These are phyloP conservation scores for Penicillium egyptiacum DNA, from an alignment of 495 filamentous ascomycete species.

Conservation along the genomic window DNA sequence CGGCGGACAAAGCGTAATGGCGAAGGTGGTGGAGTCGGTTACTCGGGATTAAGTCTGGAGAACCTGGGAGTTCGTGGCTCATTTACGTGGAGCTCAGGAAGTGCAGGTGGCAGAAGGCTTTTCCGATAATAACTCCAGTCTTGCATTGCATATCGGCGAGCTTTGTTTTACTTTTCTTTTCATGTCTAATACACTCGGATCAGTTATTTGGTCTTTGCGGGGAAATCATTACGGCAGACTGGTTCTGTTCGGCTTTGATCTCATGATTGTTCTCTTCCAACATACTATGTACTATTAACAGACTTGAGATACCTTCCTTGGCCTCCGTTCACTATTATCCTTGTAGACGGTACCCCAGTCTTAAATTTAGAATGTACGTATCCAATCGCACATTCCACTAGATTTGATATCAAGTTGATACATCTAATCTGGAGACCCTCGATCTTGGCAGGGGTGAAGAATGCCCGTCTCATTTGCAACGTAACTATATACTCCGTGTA, in stretches of 20 bases:
- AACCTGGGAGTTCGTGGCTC: slow-evolving; percentile 65
- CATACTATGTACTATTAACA: slow-evolving; percentile 6
- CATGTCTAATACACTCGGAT: background rate
- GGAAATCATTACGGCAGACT: slow-evolving; percentile 9
- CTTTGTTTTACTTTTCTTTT: slow-evolving; percentile 6
- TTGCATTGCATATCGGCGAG: slow-evolving; percentile 15
- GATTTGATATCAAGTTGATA: slow-evolving; percentile 8
- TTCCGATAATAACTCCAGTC: slow-evolving; percentile 50
- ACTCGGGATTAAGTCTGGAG: slow-evolving; percentile 70
- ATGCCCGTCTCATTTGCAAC: slow-evolving; percentile 6
- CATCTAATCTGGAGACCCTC: background rate
- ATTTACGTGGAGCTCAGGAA: slow-evolving; percentile 52
- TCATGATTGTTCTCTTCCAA: background rate
- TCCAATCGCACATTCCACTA: slow-evolving; percentile 15
- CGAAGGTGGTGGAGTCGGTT: slow-evolving; percentile 66
- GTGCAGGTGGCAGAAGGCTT: slow-evolving; percentile 56
- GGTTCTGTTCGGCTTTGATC: slow-evolving; percentile 10
- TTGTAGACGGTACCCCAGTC: background rate
- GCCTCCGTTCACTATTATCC: background rate
- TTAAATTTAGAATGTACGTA: background rate
- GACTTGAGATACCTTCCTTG: background rate
- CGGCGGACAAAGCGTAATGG: slow-evolving; percentile 67
- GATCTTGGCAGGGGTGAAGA: slow-evolving; percentile 5
- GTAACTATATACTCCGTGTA: background rate
- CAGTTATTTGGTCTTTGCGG: slow-evolving; percentile 3